Conservation (phyloP, 2,329 filamentous ascomycete species). For the Aphanocladium album region DNA sequence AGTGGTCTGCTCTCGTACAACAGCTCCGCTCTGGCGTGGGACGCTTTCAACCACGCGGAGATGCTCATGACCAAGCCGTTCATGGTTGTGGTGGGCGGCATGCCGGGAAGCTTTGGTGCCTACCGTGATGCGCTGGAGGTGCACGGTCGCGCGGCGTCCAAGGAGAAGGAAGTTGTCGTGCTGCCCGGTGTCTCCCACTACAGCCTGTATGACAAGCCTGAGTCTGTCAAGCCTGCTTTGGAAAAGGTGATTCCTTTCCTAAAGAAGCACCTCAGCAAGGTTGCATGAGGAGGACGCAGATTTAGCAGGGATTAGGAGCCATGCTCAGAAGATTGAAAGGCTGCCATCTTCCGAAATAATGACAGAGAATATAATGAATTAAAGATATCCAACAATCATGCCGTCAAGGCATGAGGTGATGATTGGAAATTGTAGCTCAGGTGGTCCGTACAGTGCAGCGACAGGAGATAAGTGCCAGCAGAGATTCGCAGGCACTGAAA, state of each 20-base stretch:
- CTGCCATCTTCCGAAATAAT: too few relatives aligned
- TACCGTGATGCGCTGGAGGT: slow-evolving; percentile 7
- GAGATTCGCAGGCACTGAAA: too few relatives aligned
- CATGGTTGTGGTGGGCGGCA: slow-evolving; percentile 12
- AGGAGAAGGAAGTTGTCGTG: slow-evolving; percentile 13
- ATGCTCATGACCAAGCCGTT: slow-evolving; percentile 11
- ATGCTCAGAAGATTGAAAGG: too few relatives aligned
- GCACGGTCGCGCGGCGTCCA: slow-evolving; percentile 7
- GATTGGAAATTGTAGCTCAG: too few relatives aligned
- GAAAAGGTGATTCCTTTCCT: slow-evolving; percentile 8
- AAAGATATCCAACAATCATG: too few relatives aligned
- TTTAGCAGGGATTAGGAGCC: neutral
- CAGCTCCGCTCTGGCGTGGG: slow-evolving; percentile 11
- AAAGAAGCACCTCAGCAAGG: slow-evolving; percentile 22
- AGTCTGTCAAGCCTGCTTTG: slow-evolving; percentile 12
- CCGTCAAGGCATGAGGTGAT: too few relatives aligned
- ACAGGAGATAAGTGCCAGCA: too few relatives aligned
- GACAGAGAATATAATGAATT: neutral
- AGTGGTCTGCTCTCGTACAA: slow-evolving; percentile 7
- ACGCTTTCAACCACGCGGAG: slow-evolving; percentile 12
- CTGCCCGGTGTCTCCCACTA: slow-evolving; percentile 12
- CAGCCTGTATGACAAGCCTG: slow-evolving; percentile 13
- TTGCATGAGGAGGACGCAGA: neutral
- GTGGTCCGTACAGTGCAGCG: too few relatives aligned
- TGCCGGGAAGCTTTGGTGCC: slow-evolving; percentile 8